These are phyloP conservation scores for Phytopythium sindhum DNA, from an alignment of 352 stramenopile species.

Conservation along the genomic window DNA sequence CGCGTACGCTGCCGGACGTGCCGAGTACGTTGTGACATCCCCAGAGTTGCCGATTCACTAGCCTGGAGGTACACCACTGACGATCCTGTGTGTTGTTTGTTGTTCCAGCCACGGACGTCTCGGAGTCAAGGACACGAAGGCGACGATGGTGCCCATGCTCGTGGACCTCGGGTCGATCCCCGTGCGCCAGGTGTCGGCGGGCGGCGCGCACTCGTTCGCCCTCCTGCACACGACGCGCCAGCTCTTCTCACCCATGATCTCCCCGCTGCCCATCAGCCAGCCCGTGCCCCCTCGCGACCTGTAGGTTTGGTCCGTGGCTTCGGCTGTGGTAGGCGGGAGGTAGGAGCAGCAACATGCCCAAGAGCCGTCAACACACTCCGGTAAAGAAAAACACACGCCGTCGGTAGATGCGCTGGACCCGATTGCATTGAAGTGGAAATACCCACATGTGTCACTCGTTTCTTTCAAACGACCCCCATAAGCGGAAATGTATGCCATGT, in stretches of 20 bases:
- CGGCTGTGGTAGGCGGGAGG: background rate
- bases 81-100: slow-evolving; percentile 5
- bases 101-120: slow-evolving; percentile 59
- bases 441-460: background rate
- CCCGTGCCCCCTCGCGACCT: slow-evolving; percentile 24
- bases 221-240: slow-evolving; percentile 61
- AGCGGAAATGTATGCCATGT: background rate
- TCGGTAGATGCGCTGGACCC: background rate
- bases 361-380: background rate
- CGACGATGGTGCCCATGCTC: slow-evolving; percentile 39
- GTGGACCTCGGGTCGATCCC: slow-evolving; percentile 55
- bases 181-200: slow-evolving; percentile 66
- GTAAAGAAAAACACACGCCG: background rate
- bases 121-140: slow-evolving; percentile 54
- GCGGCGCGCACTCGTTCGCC: slow-evolving; percentile 69
- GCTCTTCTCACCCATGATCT: slow-evolving; percentile 61
- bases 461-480: background rate
- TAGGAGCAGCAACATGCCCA: background rate
- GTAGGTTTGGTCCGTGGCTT: slow-evolving; percentile 1
- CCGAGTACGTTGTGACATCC: slow-evolving; percentile 64
- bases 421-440: background rate
- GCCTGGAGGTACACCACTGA: slow-evolving; percentile 1
- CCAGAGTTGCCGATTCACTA: background rate
- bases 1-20: slow-evolving; percentile 75
- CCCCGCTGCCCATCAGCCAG: slow-evolving; percentile 26